phyloP scores from a whole-genome alignment of 2,329 filamentous ascomycete species.

The Colletotrichum sidae region DNA sequence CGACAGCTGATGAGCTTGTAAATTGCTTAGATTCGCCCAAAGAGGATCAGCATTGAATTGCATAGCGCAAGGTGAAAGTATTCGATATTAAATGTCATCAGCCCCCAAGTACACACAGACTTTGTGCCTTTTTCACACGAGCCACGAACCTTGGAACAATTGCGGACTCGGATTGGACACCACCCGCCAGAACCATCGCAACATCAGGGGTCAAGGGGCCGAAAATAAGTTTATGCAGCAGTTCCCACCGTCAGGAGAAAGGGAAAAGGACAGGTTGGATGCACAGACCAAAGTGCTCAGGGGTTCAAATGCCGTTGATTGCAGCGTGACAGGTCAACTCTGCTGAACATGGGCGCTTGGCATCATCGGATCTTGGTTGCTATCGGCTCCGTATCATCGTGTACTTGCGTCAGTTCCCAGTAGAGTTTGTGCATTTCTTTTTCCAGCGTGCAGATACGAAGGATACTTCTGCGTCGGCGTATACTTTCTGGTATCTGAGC shows the following conservation, averaged over 20 bases:
- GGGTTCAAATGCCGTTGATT: slow-evolving; percentile 15
- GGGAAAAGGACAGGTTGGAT: not conserved
- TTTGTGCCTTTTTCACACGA: no score
- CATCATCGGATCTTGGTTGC: slow-evolving; percentile 5
- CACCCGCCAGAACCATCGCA: slow-evolving; percentile 26
- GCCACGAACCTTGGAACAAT: not conserved
- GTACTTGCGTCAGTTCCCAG: no score
- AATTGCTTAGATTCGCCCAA: no score
- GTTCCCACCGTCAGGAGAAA: slow-evolving; percentile 7
- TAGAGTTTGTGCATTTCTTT: no score
- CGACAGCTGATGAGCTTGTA: no score
- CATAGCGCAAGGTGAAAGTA: no score
- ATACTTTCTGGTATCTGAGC: no score
- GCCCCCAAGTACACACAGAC: no score
- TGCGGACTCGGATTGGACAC: slow-evolving; percentile 9
- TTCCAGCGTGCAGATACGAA: no score
- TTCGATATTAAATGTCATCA: no score
- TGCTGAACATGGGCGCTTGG: slow-evolving; percentile 22
- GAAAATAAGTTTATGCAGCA: slow-evolving; percentile 23
- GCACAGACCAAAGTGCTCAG: slow-evolving; percentile 25
- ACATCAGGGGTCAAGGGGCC: slow-evolving; percentile 2
- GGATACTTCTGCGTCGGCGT: no score
- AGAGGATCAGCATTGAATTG: no score
- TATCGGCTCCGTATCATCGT: not conserved
- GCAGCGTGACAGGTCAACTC: slow-evolving; percentile 28